These are phyloP conservation scores for Kluyveromyces lactis DNA, from an alignment of 805 yeast genomes.

Conservation along the genomic window DNA sequence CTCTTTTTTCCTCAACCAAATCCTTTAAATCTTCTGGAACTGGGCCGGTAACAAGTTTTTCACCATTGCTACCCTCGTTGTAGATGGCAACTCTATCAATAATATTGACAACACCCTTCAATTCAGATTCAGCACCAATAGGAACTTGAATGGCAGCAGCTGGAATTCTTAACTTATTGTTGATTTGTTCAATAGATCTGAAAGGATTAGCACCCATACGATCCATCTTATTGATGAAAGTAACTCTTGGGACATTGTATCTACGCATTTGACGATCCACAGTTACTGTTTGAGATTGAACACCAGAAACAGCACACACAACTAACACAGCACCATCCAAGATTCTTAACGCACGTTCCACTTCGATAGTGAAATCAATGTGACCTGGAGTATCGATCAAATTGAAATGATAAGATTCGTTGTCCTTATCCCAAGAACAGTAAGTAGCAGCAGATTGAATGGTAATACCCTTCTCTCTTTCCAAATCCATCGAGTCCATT, in stretches of 20 bases:
- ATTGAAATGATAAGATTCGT: conserved; percentile 72
- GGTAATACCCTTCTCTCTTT: conserved; percentile 97
- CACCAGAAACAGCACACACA: conserved; percentile 98
- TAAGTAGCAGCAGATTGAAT: conserved; percentile 98
- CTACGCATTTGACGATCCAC: conserved; percentile 99
- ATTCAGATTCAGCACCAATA: conserved; percentile 82
- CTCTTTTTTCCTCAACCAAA: conserved; percentile 84
- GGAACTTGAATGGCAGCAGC: conserved; percentile 99
- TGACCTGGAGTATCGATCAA: conserved; percentile 98
- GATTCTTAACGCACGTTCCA: conserved; percentile 96
- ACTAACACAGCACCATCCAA: conserved; percentile 97
- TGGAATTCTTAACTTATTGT: conserved; percentile 76
- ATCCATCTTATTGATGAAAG: conserved; percentile 97
- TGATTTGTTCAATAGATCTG: conserved; percentile 86
- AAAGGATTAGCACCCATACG: conserved; percentile 99
- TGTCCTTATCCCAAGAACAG: conserved; percentile 86
- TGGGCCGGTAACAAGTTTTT: conserved; percentile 52
- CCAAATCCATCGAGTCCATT: conserved; percentile 99
- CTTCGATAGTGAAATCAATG: conserved; percentile 97
- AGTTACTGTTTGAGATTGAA: conserved; percentile 96
- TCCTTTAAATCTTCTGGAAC: conserved; percentile 76
- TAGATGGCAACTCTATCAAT: conserved; percentile 81
- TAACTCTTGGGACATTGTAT: conserved; percentile 92
- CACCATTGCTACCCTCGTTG: conserved; percentile 90
- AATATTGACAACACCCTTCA: conserved; percentile 85